phyloP scores from a whole-genome alignment of 768 basidiomycete species.

The Leccinum disarticulatum region DNA sequence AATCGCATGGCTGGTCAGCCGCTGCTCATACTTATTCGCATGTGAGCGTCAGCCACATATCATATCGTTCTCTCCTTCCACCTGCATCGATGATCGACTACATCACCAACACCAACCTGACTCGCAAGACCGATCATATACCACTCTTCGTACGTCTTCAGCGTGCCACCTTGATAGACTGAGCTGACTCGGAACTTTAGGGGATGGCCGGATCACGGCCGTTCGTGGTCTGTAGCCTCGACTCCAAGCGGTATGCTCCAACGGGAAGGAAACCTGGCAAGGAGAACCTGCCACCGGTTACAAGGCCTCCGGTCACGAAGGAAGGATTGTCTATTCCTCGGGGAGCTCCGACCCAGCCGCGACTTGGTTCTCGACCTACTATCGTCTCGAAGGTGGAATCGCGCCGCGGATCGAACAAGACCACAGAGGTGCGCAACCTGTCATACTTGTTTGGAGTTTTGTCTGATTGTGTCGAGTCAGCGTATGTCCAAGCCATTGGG shows the following conservation, averaged over 20 bases:
- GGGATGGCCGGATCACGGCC: neutral
- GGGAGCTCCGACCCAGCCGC: neutral
- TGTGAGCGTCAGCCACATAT: neutral
- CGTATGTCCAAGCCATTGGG: no score
- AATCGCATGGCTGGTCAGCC: neutral
- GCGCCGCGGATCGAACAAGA: neutral
- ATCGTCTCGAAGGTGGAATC: neutral
- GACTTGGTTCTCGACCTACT: neutral
- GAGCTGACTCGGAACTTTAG: neutral
- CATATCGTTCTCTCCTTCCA: neutral
- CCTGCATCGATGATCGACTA: neutral
- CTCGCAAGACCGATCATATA: neutral
- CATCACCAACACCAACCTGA: neutral
- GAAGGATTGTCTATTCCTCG: neutral
- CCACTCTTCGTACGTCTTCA: constrained; percentile 1
- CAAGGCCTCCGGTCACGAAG: no score
- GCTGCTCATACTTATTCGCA: neutral
- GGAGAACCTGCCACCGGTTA: neutral
- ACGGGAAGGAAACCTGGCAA: neutral
- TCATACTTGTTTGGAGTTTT: neutral
- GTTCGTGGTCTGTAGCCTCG: constrained; percentile 9
- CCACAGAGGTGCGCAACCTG: neutral
- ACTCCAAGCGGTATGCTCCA: neutral
- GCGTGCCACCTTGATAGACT: neutral
- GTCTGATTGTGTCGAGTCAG: neutral